Conservation (phyloP, 768 basidiomycete species). For the Pleurotus salmoneostramineus region DNA sequence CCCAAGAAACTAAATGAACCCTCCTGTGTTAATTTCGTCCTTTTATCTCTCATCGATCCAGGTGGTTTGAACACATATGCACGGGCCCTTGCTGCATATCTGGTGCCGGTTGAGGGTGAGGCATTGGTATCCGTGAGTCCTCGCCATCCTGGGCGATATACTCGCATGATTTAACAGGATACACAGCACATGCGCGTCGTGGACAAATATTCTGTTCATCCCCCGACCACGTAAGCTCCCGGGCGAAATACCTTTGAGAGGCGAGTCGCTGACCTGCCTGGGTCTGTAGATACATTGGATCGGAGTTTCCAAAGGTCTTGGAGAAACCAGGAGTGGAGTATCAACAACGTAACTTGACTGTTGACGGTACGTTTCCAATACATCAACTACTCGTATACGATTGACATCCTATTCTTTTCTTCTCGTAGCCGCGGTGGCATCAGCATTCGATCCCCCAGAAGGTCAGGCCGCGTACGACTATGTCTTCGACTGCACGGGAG, state of each 20-base stretch:
- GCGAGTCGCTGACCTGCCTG: neutral
- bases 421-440: slow-evolving; percentile 58
- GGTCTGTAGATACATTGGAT: slow-evolving; percentile 66
- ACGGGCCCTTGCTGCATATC: slow-evolving; percentile 60
- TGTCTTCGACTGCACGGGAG: slow-evolving; percentile 85
- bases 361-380: slow-evolving; percentile 46
- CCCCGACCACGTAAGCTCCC: slow-evolving; percentile 64
- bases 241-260: neutral
- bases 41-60: slow-evolving; percentile 21
- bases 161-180: slow-evolving; percentile 13
- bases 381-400: no score
- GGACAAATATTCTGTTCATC: slow-evolving; percentile 69
- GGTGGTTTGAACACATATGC: slow-evolving; percentile 83
- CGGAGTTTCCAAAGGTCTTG: slow-evolving; percentile 70
- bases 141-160: slow-evolving; percentile 5
- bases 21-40: neutral
- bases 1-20: neutral
- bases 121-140: slow-evolving; percentile 66
- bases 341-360: slow-evolving; percentile 75
- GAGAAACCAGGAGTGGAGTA: slow-evolving; percentile 72
- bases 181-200: slow-evolving; percentile 66
- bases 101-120: slow-evolving; percentile 67
- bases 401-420: slow-evolving; percentile 10
- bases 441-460: slow-evolving; percentile 67
- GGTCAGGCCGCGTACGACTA: slow-evolving; percentile 70